Percentiles rank a stretch among this genome's conserved stretches.
Evolutionary conservation across 768 basidiomycete genomes (phyloP).

Genomic region (Mycena vulgaris): DNA sequence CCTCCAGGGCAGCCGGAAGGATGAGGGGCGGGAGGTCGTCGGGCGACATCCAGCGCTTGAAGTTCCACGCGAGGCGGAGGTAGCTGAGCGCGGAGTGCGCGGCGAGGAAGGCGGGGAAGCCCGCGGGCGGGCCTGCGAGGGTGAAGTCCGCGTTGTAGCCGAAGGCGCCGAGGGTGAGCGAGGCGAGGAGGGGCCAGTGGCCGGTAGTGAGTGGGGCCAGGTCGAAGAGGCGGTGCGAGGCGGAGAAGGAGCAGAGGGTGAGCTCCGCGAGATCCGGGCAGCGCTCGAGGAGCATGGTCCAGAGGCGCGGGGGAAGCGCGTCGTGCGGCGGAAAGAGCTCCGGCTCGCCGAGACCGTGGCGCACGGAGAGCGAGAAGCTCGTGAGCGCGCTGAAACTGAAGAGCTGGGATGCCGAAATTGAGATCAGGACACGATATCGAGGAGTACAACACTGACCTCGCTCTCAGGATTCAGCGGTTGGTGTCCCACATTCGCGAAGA

Average conservation of each 20-base stretch:
- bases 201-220: conserved; percentile 58
- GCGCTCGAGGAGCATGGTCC: conserved; percentile 64
- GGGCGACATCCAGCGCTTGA: conserved; percentile 66
- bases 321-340: conserved; percentile 59
- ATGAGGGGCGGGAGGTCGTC: conserved; percentile 53
- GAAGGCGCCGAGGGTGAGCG: conserved; percentile 65
- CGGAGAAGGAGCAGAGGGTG: conserved; percentile 65
- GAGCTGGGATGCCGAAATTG: conserved; percentile 42
- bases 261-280: conserved; percentile 67
- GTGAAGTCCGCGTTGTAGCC: conserved; percentile 64
- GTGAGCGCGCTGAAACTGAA: conserved; percentile 61
- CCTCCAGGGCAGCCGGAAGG: conserved; percentile 54
- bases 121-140: conserved; percentile 48
- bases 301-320: conserved; percentile 57
- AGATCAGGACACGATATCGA: neutral
- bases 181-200: conserved; percentile 58
- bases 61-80: conserved; percentile 66
- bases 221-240: conserved; percentile 61
- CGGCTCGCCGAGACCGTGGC: conserved; percentile 60
- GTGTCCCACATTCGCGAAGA: conserved; percentile 62
- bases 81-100: conserved; percentile 56
- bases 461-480: conserved; percentile 53
- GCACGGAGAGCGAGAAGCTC: conserved; percentile 63
- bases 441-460: conserved; percentile 36
- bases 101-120: conserved; percentile 56